Base-by-base conservation (phyloP, 2,329 filamentous ascomycete genomes). In the Graphilbum ipis-grandicollis region DNA sequence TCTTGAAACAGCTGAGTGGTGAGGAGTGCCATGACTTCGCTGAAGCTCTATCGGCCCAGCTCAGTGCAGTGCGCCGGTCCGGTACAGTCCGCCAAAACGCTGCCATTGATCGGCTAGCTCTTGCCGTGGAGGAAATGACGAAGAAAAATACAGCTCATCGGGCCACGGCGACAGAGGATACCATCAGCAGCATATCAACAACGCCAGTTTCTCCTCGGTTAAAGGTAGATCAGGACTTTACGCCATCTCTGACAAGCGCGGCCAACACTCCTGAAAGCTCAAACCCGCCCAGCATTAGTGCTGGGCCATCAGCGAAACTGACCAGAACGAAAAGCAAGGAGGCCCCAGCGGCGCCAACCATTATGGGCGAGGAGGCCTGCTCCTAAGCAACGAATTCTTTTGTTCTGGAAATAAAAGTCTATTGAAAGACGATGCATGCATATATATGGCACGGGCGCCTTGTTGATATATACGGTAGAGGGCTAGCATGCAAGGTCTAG, bases 181-280 rank as follows among this genome's bases (percentile, higher is more conserved):
- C 23, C 5, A 31, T 4, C 31, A 30, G 34, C 29, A 39, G 38
- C 18, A n/a, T n/a, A n/a, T 17, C 37, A n/a, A 46, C 40, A 41
- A 48, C 41, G 46, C 52, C 43, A 9, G 51, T 54, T 8, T 55
- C 56, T 2, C 52, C 56, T 3, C 55, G 54, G 30, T 54, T 64
- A 33, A 55, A 62, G 41, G 56, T 62, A 39, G 57, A 68, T 46
- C 55, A 59, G 49, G 55, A 58, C 56, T 66, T 74, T 9, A 79
- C 76, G 1, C 79, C 79, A 2, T 65, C 66, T 18, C 63, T 82
- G 37, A 79, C 75, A 2, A 76, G 68, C 46, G 76, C 77, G 47
- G 70, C 71, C 29, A 79, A 79, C 50, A 80, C 73, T 43, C 75
- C 75, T 2, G 71, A 75, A 47, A 80, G 71, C 51, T 75, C 63